Evolutionary conservation across 2,329 filamentous ascomycete species (phyloP).

Genomic region (Claviceps citrina): DNA sequence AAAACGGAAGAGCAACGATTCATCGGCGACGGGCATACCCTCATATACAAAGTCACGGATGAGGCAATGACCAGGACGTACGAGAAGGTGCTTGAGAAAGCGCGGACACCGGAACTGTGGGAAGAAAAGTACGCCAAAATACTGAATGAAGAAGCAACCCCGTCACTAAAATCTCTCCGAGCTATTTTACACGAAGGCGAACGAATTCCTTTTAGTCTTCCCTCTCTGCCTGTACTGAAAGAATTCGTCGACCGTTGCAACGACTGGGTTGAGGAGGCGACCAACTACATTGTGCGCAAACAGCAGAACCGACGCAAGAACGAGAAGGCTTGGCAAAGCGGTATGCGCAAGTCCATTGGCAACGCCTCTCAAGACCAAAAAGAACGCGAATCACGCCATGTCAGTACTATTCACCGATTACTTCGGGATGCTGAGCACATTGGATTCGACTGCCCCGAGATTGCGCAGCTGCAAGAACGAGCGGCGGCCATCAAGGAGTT

Average conservation of each 20-base stretch:
- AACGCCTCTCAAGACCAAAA: slow-evolving; percentile 50
- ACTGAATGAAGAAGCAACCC: slow-evolving; percentile 68
- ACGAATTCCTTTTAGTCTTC: slow-evolving; percentile 81
- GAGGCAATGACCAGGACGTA: slow-evolving; percentile 51
- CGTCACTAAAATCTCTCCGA: slow-evolving; percentile 73
- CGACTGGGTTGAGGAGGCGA: slow-evolving; percentile 95
- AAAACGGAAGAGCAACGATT: slow-evolving; percentile 51
- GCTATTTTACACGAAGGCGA: slow-evolving; percentile 83
- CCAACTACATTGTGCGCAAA: slow-evolving; percentile 90
- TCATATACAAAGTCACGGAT: slow-evolving; percentile 64
- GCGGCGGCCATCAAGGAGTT: slow-evolving; percentile 74
- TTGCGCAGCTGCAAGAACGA: slow-evolving; percentile 69
- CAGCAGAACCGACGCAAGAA: slow-evolving; percentile 94
- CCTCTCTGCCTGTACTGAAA: slow-evolving; percentile 65
- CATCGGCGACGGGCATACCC: slow-evolving; percentile 51
- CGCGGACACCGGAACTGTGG: slow-evolving; percentile 74
- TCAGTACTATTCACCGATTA: slow-evolving; percentile 76
- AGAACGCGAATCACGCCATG: slow-evolving; percentile 70
- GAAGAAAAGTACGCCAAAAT: slow-evolving; percentile 75
- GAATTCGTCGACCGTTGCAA: slow-evolving; percentile 92
- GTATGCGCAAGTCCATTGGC: slow-evolving; percentile 52
- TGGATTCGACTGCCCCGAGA: slow-evolving; percentile 87
- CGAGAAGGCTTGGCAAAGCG: slow-evolving; percentile 70
- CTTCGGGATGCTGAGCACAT: slow-evolving; percentile 71
- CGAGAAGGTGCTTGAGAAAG: slow-evolving; percentile 72